Conservation (phyloP, 2,329 filamentous ascomycete genomes). For the Didymella keratinophila region DNA sequence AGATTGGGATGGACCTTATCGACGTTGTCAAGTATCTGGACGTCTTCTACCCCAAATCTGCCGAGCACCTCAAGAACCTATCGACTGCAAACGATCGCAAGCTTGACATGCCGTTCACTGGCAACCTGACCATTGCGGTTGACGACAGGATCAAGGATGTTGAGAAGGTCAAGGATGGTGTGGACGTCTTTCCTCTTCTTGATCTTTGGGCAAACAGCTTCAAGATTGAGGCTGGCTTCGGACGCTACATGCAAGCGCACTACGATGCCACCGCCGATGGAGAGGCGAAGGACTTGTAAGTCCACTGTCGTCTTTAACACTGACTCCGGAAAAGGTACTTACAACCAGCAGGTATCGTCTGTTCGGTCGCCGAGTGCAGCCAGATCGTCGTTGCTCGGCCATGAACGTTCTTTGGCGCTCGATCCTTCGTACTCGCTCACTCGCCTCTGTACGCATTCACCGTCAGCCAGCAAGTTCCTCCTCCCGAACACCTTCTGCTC, state of each 20-base stretch:
- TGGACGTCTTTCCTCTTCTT: constrained; percentile 37
- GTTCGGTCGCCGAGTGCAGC: constrained; percentile 37
- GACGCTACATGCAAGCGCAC: constrained; percentile 30
- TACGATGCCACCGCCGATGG: constrained; percentile 35
- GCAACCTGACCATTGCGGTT: constrained; percentile 42
- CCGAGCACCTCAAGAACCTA: constrained; percentile 11
- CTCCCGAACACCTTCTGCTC: neutral
- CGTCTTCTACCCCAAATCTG: constrained; percentile 31
- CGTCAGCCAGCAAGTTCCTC: constrained; percentile 19
- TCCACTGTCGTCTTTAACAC: neutral
- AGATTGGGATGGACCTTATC: constrained; percentile 40
- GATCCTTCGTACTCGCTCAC: constrained; percentile 30
- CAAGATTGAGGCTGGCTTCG: constrained; percentile 42
- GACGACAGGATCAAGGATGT: constrained; percentile 20
- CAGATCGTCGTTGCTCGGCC: constrained; percentile 27
- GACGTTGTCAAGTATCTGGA: constrained; percentile 30
- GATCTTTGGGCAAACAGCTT: constrained; percentile 41
- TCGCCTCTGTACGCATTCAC: constrained; percentile 33
- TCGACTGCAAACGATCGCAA: constrained; percentile 3
- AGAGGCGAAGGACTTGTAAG: constrained; percentile 45
- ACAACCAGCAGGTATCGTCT: constrained; percentile 35
- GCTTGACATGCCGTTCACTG: constrained; percentile 31
- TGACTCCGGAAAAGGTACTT: neutral
- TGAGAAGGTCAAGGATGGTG: constrained; percentile 24
- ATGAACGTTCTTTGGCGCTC: constrained; percentile 39